Base-by-base conservation (phyloP, 441 rosid genomes). In the Mallotus japonicus region DNA sequence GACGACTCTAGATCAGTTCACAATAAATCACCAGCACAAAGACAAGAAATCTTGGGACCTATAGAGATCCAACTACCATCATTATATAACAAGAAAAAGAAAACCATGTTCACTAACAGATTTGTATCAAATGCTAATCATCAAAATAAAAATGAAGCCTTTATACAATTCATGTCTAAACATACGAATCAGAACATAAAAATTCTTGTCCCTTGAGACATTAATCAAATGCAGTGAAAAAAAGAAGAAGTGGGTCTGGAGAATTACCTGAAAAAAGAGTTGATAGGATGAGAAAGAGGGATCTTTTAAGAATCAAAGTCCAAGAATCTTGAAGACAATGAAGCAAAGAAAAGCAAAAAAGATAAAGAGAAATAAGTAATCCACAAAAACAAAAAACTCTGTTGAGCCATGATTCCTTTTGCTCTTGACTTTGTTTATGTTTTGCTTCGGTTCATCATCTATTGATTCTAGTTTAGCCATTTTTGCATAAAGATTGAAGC, bases 391-490 rank as follows among this genome's bases (percentile, higher is more conserved):
- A 76, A 87, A 92, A 72, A 90, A 78, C 17, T 77, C 78, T 14
- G 86, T 85, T 6, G 91, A 85, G 46, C 91, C 92, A 79, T 85
- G 95, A 81, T 81, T 88, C 78, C 88, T 67, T 53, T 83, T 87
- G 20, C 82, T 69, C 69, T 47, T 68, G 70, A 40, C 22, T 53
- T 54, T 44, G 68, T 42, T 28, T 73, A 62, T 56, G 69, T 34
- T 9, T 73, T 51, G 65, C 62, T 61, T 76, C 0, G 78, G 82
- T 49, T 78, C 88, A n/a, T 82, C 83, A 42, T 82, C 88, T 49
- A 85, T 60, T 12, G 82, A 71, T 65, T 85, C 83, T 19, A 88
- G 82, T 55, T 51, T 85, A 59, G 87, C 97, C 89, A 89, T 89
- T 73, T 53, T 53, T 42, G 50, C 28, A 32, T 5, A 32, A 72